These are phyloP conservation scores for Excoecaria cochinchinensis DNA, from an alignment of 345 rosid species.

Conservation along the genomic window DNA sequence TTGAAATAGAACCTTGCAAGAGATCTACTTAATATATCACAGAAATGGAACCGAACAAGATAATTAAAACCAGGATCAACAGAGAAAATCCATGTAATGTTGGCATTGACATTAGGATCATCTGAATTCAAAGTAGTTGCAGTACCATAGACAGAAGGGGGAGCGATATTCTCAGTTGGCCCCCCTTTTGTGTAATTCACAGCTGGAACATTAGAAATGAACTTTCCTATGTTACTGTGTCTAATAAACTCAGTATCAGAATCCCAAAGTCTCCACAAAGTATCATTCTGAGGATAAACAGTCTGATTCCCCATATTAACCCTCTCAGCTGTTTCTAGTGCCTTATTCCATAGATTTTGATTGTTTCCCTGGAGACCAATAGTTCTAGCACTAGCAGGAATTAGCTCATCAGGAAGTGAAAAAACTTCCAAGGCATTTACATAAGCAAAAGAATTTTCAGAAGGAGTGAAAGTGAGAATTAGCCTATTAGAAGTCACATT, in stretches of 20 bases:
- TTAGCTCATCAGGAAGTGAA: conserved; percentile 53
- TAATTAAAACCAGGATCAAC: conserved; percentile 69
- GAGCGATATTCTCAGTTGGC: conserved; percentile 51
- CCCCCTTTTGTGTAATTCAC: conserved; percentile 45
- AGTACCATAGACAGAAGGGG: conserved; percentile 68
- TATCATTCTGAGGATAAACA: conserved; percentile 52
- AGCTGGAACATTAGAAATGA: conserved; percentile 36
- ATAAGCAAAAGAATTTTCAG: conserved; percentile 51
- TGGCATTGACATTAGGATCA: conserved; percentile 38
- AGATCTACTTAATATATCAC: conserved; percentile 44
- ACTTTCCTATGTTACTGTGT: conserved; percentile 27
- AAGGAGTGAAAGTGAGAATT: conserved; percentile 51
- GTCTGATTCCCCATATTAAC: conserved; percentile 79
- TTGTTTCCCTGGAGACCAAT: conserved; percentile 24
- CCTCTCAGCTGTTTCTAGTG: conserved; percentile 68
- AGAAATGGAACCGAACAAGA: conserved; percentile 76
- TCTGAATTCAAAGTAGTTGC: conserved; percentile 41
- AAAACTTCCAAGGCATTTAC: conserved; percentile 74
- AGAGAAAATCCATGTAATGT: conserved; percentile 67
- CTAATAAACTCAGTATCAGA: conserved; percentile 50
- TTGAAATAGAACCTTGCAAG: conserved; percentile 30
- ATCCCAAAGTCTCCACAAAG: conserved; percentile 75
- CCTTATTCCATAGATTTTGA: conserved; percentile 36
- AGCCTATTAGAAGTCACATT: conserved; percentile 43
- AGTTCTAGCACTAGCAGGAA: conserved; percentile 45